Conservation (phyloP, 1,139 yeast genomes). For the Hemisphaericaspora lyxosophila region DNA sequence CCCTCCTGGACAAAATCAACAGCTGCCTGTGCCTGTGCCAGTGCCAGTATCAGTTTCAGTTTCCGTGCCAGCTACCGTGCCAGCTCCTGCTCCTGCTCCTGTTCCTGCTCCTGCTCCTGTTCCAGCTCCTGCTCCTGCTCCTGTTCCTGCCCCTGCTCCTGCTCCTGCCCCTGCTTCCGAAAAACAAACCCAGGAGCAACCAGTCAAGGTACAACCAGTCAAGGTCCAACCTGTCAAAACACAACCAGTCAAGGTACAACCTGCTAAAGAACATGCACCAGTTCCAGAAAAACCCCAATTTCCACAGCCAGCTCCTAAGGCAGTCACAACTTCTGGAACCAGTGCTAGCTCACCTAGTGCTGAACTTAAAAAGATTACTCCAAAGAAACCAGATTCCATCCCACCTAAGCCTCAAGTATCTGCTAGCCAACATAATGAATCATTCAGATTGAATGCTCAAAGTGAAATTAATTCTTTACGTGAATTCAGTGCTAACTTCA, state of each 20-base stretch:
- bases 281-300: conserved; percentile 6
- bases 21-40: neutral
- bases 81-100: neutral
- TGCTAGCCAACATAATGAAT: conserved; percentile 28
- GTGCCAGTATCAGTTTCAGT: neutral
- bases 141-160: conserved; percentile 1
- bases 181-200: no score
- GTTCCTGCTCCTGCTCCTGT: neutral
- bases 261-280: conserved; percentile 4
- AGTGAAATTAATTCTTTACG: conserved; percentile 76
- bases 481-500: conserved; percentile 80
- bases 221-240: neutral
- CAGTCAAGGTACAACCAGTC: neutral
- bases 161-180: neutral
- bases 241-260: neutral
- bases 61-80: neutral
- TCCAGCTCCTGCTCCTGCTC: neutral
- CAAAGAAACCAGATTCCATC: conserved; percentile 26
- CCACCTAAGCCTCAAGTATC: conserved; percentile 35
- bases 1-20: neutral
- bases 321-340: neutral
- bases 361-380: conserved; percentile 7
- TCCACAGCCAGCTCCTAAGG: neutral
- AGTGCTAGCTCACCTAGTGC: conserved; percentile 1
- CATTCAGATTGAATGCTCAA: conserved; percentile 53